phyloP scores from a whole-genome alignment of 1,284 basidiomycete genomes.

The Sanguinoderma infundibulare region DNA sequence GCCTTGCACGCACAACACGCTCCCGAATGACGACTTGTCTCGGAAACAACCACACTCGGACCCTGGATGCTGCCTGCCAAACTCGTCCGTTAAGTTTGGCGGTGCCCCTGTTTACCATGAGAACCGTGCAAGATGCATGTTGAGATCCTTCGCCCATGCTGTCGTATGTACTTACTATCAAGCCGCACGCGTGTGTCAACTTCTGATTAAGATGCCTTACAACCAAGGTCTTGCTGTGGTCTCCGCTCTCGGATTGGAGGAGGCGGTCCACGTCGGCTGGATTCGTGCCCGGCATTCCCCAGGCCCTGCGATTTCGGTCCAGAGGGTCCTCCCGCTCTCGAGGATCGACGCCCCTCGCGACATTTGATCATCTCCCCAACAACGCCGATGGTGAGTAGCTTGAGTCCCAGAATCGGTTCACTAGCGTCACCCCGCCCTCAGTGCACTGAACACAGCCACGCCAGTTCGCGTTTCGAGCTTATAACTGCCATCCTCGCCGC shows the following conservation, averaged over 20 bases:
- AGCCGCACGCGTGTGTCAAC: conserved; percentile 12
- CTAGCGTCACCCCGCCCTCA: conserved; percentile 6
- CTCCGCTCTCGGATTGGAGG: conserved; percentile 17
- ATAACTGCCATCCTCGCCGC: conserved; percentile 23
- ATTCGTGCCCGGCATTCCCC: conserved; percentile 13
- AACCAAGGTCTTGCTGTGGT: conserved; percentile 19
- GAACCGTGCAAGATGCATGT: conserved; percentile 16
- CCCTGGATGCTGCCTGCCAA: conserved; percentile 7
- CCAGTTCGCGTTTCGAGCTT: conserved; percentile 26
- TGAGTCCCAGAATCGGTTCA: conserved; percentile 12
- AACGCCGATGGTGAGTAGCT: conserved; percentile 19
- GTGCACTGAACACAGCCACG: conserved; percentile 20
- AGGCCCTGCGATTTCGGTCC: conserved; percentile 3
- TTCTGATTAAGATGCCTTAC: conserved; percentile 24
- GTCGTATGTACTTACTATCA: conserved; percentile 22
- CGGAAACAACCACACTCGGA: not conserved
- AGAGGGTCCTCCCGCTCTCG: conserved; percentile 30
- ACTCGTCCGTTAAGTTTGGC: conserved; percentile 14
- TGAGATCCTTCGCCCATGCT: conserved; percentile 13
- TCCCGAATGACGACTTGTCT: not conserved
- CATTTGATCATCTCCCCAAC: conserved; percentile 38
- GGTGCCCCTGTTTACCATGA: conserved; percentile 22
- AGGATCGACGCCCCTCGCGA: conserved; percentile 42
- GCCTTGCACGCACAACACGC: conserved; percentile 9
- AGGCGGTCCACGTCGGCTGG: conserved; percentile 22